Evolutionary conservation across 768 basidiomycete genomes (phyloP).

Genomic region (Panellus pusillus): DNA sequence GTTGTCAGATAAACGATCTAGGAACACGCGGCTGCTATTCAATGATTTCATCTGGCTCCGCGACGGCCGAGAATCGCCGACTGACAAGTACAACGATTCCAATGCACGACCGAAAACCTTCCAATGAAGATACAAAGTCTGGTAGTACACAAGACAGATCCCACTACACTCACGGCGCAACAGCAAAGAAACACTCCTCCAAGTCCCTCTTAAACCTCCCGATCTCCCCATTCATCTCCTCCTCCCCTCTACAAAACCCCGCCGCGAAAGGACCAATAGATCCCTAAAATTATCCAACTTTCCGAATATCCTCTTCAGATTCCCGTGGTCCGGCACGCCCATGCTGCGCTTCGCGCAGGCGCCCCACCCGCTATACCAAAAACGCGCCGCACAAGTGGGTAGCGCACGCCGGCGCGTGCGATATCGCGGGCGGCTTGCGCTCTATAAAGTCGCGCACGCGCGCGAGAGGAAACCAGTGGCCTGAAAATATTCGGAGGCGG

Average conservation of each 20-base stretch:
- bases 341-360: neutral
- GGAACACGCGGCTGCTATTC: too few species aligned
- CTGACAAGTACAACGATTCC: too few species aligned
- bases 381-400: neutral
- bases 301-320: neutral
- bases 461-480: conserved; percentile 1
- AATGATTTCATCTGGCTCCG: too few species aligned
- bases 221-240: neutral
- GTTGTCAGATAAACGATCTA: too few species aligned
- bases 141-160: too few species aligned
- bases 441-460: neutral
- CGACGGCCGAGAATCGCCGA: too few species aligned
- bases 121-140: too few species aligned
- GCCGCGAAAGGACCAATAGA: neutral
- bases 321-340: too few species aligned
- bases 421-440: neutral
- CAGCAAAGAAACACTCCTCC: too few species aligned
- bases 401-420: neutral
- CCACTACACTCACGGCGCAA: too few species aligned
- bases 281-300: neutral
- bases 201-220: neutral
- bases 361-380: neutral
- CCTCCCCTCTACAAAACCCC: neutral
- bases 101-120: too few species aligned
- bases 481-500: conserved; percentile 4